A percentile compares a stretch with the other conserved stretches of the same genome.
Evolutionary conservation across 305 asterid genomes (phyloP).

Genomic region (Solanum hybrid): DNA sequence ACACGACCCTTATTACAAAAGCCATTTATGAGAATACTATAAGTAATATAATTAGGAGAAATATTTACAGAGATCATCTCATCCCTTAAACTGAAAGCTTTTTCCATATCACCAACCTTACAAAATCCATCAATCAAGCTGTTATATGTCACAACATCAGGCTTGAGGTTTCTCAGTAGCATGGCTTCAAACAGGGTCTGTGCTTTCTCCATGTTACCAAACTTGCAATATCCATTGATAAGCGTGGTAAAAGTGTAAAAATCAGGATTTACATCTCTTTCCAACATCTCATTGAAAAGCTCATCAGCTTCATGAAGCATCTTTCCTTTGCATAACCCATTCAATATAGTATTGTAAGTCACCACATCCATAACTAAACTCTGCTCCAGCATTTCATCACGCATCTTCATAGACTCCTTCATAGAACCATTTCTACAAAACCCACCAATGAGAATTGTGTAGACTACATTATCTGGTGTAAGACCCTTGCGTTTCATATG

Average conservation of each 20-base stretch:
- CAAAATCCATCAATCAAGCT: slow-evolving; percentile 59
- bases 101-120: slow-evolving; percentile 52
- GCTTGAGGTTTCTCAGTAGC: slow-evolving; percentile 44
- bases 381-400: slow-evolving; percentile 46
- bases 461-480: slow-evolving; percentile 51
- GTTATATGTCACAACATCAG: slow-evolving; percentile 59
- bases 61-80: slow-evolving; percentile 45
- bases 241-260: slow-evolving; percentile 59
- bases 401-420: slow-evolving; percentile 50
- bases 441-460: slow-evolving; percentile 61
- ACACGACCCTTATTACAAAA: slow-evolving; percentile 44
- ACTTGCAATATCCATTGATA: slow-evolving; percentile 59
- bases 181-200: slow-evolving; percentile 34
- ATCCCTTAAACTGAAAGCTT: slow-evolving; percentile 39
- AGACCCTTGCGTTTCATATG: slow-evolving; percentile 42
- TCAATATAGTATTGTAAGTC: slow-evolving; percentile 54
- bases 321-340: slow-evolving; percentile 57
- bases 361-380: slow-evolving; percentile 66
- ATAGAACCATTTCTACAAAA: slow-evolving; percentile 47
- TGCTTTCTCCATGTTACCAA: slow-evolving; percentile 42
- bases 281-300: slow-evolving; percentile 69
- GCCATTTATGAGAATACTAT: slow-evolving; percentile 57
- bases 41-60: slow-evolving; percentile 44
- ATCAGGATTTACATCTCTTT: slow-evolving; percentile 60
- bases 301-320: slow-evolving; percentile 46